phyloP scores from a whole-genome alignment of 2,329 filamentous ascomycete genomes.

The Epichloe sylvatica region DNA sequence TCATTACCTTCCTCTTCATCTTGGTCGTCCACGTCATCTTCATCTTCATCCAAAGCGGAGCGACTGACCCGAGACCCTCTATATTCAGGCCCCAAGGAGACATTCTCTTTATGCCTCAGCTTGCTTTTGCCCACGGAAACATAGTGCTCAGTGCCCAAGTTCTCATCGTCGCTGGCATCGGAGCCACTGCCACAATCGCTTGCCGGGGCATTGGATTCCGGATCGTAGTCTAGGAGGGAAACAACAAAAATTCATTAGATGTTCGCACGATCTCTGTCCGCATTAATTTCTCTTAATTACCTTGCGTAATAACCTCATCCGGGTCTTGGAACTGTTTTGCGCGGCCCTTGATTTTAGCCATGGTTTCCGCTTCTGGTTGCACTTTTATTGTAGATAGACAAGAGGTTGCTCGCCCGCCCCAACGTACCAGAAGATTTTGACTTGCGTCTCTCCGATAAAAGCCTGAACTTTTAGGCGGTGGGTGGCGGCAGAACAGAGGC shows the following conservation, averaged over 20 bases:
- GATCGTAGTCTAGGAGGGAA: conserved; percentile 56
- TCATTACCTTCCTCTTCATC: conserved; percentile 26
- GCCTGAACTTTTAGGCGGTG: too few species aligned
- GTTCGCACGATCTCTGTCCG: neutral
- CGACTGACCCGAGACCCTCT: conserved; percentile 63
- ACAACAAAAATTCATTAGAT: neutral
- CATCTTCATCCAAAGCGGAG: conserved; percentile 45
- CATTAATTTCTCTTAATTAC: conserved; percentile 24
- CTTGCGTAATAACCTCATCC: conserved; percentile 47
- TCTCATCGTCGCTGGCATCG: conserved; percentile 33
- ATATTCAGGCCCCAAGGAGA: conserved; percentile 66
- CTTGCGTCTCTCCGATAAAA: too few species aligned
- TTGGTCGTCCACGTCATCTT: conserved; percentile 26
- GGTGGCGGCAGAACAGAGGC: too few species aligned
- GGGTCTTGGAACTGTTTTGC: conserved; percentile 48
- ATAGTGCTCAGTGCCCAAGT: conserved; percentile 74
- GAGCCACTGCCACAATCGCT: conserved; percentile 40
- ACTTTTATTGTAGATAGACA: conserved; percentile 2
- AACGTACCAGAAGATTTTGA: conserved; percentile 18
- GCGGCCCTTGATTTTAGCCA: conserved; percentile 38
- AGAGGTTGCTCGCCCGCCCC: conserved; percentile 9
- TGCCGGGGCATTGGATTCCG: conserved; percentile 51
- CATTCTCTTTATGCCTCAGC: conserved; percentile 56
- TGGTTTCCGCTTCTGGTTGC: conserved; percentile 19
- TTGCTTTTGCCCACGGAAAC: conserved; percentile 71